These are phyloP conservation scores for Niebla homalea DNA, from an alignment of 495 filamentous ascomycete genomes.

Conservation along the genomic window DNA sequence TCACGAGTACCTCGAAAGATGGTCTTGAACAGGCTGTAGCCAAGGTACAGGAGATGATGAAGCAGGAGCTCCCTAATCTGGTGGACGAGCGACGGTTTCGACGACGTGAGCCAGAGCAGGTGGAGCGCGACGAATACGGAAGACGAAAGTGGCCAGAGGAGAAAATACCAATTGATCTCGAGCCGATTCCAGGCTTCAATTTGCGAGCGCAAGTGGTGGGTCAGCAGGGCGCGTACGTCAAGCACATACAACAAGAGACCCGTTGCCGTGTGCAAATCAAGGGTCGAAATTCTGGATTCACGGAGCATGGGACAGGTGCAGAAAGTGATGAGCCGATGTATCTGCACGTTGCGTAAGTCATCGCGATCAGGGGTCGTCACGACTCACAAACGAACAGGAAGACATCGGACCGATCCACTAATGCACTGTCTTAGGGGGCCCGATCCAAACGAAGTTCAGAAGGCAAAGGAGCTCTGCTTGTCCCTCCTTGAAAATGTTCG, in stretches of 20 bases:
- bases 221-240: constrained; percentile 84
- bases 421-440: constrained; percentile 48
- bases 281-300: constrained; percentile 88
- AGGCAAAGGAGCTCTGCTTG: constrained; percentile 75
- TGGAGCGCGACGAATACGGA: constrained; percentile 92
- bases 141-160: constrained; percentile 99
- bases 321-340: constrained; percentile 96
- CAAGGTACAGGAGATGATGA: constrained; percentile 87
- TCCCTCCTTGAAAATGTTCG: constrained; percentile 74
- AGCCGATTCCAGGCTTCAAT: constrained; percentile 91
- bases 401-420: constrained; percentile 21
- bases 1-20: constrained; percentile 85
- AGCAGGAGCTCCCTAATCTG: constrained; percentile 87
- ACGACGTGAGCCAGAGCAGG: constrained; percentile 67
- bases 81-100: constrained; percentile 93
- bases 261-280: constrained; percentile 95
- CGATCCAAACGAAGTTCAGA: constrained; percentile 70
- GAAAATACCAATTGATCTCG: constrained; percentile 77
- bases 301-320: constrained; percentile 64
- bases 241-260: constrained; percentile 92
- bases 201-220: constrained; percentile 90
- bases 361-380: constrained; percentile 7
- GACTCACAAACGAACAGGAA: not conserved
- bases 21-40: constrained; percentile 76
- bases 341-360: constrained; percentile 75